Percentiles rank a stretch among this genome's conserved stretches.
Evolutionary conservation across 441 rosid genomes (phyloP).

Genomic region (Mallotus japonicus): DNA sequence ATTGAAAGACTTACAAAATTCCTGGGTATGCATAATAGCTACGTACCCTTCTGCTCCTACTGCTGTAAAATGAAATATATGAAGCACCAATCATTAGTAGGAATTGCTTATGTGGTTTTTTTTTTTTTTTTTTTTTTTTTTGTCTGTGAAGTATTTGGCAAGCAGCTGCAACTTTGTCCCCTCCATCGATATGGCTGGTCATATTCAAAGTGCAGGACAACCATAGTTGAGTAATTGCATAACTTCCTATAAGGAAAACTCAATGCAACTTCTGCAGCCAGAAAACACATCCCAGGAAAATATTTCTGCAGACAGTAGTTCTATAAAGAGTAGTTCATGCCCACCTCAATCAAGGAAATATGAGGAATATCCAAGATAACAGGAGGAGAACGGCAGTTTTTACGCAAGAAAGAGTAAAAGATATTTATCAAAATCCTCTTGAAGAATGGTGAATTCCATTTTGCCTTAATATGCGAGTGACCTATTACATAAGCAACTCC

Average conservation of each 20-base stretch:
- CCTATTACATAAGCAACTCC: conserved; percentile 79
- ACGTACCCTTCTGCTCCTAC: neutral
- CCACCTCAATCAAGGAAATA: conserved; percentile 80
- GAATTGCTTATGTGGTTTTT: neutral
- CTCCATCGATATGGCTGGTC: neutral
- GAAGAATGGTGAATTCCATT: conserved; percentile 59
- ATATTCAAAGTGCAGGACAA: neutral
- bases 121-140: too few relatives aligned
- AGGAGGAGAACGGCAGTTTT: conserved; percentile 73
- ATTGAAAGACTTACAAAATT: too few relatives aligned
- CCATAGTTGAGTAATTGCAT: neutral
- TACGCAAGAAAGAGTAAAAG: conserved; percentile 69
- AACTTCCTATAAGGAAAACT: neutral
- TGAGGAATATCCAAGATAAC: conserved; percentile 79
- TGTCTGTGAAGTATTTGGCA: neutral
- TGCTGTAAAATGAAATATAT: neutral
- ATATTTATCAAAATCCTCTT: conserved; percentile 65
- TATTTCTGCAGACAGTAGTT: neutral
- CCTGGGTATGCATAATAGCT: neutral
- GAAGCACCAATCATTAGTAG: neutral
- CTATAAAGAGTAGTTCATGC: conserved; percentile 72
- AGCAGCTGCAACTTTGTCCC: neutral
- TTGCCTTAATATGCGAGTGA: conserved; percentile 63
- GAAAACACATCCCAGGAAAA: neutral
- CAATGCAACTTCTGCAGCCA: neutral